Evolutionary conservation across 1,139 yeast genomes (phyloP), one percentile per base, ranked within the genome.

Genomic region (Magnusiomyces tetraspermus): DNA sequence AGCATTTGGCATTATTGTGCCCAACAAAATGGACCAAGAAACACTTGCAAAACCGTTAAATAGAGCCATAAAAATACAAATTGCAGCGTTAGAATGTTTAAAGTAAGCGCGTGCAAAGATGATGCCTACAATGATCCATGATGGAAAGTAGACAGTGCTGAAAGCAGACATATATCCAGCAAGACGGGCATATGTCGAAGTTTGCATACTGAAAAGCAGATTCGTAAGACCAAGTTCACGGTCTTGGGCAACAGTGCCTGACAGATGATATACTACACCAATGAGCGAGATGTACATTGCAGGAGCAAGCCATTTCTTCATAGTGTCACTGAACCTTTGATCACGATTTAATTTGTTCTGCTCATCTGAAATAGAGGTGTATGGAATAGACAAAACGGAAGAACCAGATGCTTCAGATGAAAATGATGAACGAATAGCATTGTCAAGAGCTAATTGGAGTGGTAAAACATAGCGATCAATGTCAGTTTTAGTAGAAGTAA

Each of bases 371-470:
- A 59, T 47, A 8, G 64, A 55, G 2, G 72, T 69, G 56, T 57
- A 69, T 0, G 70, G 68, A 54, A 68, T 48, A 1, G 67, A 62
- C 11, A 54, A 44, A 2, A 71, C 70, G 11, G 61, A 59, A 1
- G 53, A 54, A 8, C 10, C 38, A 10, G 67, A 59, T 46, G 59
- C 28, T 53, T 61, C 59, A n/a, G n/a, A n/a, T n/a, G n/a, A n/a
- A n/a, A n/a, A n/a, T n/a, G n/a, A n/a, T n/a, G n/a, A n/a, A 11
- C 64, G 59, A 41, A 69, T 64, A 1, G 72, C 70, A 21, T 57
- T 58, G 51, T 69, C 72, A n/a, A 69, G 57, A 2, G 72, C 71
- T 66, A 68, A 66, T 51, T 69, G 72, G 15, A 69, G 51, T 2
- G 72, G 72, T 41, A 68, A 55, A 19, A 68, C 59, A 49, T 55